phyloP scores from a whole-genome alignment of 257 asterid species.

The Handroanthus guayacan region DNA sequence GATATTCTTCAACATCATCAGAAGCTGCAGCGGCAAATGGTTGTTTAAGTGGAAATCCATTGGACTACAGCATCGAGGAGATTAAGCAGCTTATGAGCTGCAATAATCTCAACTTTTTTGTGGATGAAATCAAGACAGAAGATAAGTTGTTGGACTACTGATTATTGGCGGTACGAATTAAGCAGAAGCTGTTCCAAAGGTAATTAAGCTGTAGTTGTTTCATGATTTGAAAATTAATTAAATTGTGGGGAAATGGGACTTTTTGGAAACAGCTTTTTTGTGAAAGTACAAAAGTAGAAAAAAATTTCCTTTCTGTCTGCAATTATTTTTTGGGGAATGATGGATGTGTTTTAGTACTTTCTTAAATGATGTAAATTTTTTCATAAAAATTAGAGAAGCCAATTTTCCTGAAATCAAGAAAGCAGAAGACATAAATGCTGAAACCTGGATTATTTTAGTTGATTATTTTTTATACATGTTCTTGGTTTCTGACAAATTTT shows the following conservation, averaged over 20 bases:
- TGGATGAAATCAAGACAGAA: constrained; percentile 64
- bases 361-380: constrained; percentile 20
- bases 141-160: constrained; percentile 44
- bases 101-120: constrained; percentile 44
- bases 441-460: neutral
- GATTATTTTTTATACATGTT: neutral
- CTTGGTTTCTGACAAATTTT: constrained; percentile 40
- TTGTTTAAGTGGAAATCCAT: constrained; percentile 43
- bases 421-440: constrained; percentile 19
- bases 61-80: constrained; percentile 73
- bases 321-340: constrained; percentile 35
- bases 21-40: constrained; percentile 1
- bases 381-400: constrained; percentile 31
- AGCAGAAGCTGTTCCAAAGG: neutral
- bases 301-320: constrained; percentile 10
- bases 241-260: too few species aligned
- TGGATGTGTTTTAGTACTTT: constrained; percentile 22
- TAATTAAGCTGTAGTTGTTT: too few species aligned
- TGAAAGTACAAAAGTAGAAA: constrained; percentile 25
- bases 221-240: too few species aligned
- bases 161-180: constrained; percentile 12
- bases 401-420: constrained; percentile 45
- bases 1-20: constrained; percentile 26
- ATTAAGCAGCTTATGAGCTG: constrained; percentile 68
- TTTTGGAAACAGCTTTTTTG: constrained; percentile 12